Percentiles rank a stretch among this genome's conserved stretches.
Conservation (phyloP, 176 grass and related monocot genomes). For the Juncus effusus region DNA sequence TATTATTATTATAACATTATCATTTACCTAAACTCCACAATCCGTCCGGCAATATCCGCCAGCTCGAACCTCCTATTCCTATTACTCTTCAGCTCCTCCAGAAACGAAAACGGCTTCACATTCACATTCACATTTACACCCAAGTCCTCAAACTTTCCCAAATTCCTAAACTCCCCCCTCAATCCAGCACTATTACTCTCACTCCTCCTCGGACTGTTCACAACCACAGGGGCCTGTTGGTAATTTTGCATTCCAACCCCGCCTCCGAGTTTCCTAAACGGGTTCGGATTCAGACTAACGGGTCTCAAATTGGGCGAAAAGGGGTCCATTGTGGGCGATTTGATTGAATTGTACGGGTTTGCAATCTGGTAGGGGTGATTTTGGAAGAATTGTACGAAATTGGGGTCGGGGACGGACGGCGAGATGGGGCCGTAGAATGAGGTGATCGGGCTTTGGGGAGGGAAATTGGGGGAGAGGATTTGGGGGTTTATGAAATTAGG, state of each 20-base stretch:
- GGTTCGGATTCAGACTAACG: slow-evolving; percentile 42
- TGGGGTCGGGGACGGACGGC: slow-evolving; percentile 57
- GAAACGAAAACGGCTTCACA: slow-evolving; percentile 54
- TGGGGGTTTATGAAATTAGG: slow-evolving; percentile 48
- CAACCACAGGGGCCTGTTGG: no score
- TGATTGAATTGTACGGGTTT: slow-evolving; percentile 68
- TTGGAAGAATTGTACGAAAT: slow-evolving; percentile 59
- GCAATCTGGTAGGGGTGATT: slow-evolving; percentile 48
- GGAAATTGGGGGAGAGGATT: slow-evolving; percentile 47
- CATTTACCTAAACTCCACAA: slow-evolving; percentile 83
- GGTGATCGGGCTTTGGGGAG: no score
- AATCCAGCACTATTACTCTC: slow-evolving; percentile 21
- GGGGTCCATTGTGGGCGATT: slow-evolving; percentile 12
- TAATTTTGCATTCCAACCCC: slow-evolving; percentile 48
- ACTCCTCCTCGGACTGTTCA: slow-evolving; percentile 49
- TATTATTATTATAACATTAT: slow-evolving; percentile 27
- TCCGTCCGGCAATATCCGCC: slow-evolving; percentile 65
- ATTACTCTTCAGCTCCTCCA: slow-evolving; percentile 86
- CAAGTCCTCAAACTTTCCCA: slow-evolving; percentile 54
- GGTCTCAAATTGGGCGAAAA: slow-evolving; percentile 33
- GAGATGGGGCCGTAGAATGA: slow-evolving; percentile 30
- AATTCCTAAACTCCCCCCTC: slow-evolving; percentile 43
- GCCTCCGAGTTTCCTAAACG: slow-evolving; percentile 24
- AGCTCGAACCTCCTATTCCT: slow-evolving; percentile 69
- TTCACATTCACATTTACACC: slow-evolving; percentile 13